phyloP scores from a whole-genome alignment of 78 protist species.

The Cyanophora paradoxa region DNA sequence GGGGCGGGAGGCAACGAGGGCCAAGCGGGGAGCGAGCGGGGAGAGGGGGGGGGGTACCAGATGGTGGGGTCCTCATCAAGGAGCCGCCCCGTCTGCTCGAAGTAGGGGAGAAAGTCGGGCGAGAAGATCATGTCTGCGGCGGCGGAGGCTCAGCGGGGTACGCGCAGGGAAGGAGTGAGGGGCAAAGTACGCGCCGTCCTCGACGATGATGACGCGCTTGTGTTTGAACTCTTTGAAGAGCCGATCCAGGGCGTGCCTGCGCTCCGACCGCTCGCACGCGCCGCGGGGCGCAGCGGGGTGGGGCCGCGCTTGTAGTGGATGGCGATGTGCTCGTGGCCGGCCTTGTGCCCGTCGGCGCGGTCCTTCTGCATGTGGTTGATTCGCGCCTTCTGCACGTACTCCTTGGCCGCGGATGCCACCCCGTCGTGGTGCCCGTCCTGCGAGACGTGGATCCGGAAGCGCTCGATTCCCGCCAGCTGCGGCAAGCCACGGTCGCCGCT shows the following conservation, averaged over 20 bases:
- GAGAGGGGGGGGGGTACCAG: too few relatives aligned
- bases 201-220: neutral
- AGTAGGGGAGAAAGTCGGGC: slow-evolving; percentile 47
- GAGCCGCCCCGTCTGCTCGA: slow-evolving; percentile 33
- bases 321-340: neutral
- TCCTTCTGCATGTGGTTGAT: neutral
- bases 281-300: neutral
- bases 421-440: slow-evolving; percentile 3
- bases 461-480: neutral
- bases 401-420: neutral
- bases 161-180: neutral
- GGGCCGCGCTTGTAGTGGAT: slow-evolving; percentile 13
- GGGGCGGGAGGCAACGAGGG: too few relatives aligned
- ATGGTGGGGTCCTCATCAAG: slow-evolving; percentile 37
- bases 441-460: neutral
- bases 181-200: neutral
- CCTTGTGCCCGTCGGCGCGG: neutral
- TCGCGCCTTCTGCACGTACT: neutral
- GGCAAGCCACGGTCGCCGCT: too few relatives aligned
- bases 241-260: neutral
- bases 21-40: too few relatives aligned
- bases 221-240: neutral
- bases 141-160: neutral
- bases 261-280: neutral
- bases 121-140: slow-evolving; percentile 15